Evolutionary conservation across 768 basidiomycete species (phyloP), one percentile per base, ranked within the genome.

Genomic region (Amanita muscaria): DNA sequence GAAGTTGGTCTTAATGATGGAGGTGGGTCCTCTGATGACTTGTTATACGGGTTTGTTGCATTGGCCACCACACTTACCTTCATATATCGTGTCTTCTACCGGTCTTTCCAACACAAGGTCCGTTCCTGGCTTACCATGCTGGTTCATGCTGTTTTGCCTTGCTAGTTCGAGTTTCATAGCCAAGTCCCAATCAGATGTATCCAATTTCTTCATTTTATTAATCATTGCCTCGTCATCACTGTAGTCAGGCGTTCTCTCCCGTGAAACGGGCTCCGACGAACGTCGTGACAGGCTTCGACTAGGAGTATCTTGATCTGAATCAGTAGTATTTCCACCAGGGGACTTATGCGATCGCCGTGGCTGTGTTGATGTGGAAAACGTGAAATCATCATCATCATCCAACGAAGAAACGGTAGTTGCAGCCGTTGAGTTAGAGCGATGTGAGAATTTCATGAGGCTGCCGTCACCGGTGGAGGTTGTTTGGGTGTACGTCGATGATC

Each of bases 141-240:
- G 88, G 59, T 74, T 85, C 55, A 81, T 72, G 58, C 88, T 89
- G 58, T 96, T 96, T 52, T 76, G 75, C 48, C 88, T 69, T 4
- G 92, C 92, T 39, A 94, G 66, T 50, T 88, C 88, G 41, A 96
- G 64, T 38, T 83, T 80, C 65, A 77, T 70, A 16, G 80, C 73
- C 42, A 94, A 67, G 57, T 93, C 85, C 53, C 74, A 73, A 55
- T 90, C 88, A 12, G 83, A 86, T 40, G 75, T 68, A 50, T 87
- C 81, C 50, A 76, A 62, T 4, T 59, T 63, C 51, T 58, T 68
- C 51, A 58, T 55, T 42, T 62, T 58, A 9, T 62, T 46, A 41
- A 68, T 59, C 6, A 66, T 62, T 12, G 63, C 62, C 16, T 72
- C 70, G n/a, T 72, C 73, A 44, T 76, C 69, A 51, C 69, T 69